Conservation (phyloP, 495 filamentous ascomycete genomes). For the Hyaloscypha variabilis region DNA sequence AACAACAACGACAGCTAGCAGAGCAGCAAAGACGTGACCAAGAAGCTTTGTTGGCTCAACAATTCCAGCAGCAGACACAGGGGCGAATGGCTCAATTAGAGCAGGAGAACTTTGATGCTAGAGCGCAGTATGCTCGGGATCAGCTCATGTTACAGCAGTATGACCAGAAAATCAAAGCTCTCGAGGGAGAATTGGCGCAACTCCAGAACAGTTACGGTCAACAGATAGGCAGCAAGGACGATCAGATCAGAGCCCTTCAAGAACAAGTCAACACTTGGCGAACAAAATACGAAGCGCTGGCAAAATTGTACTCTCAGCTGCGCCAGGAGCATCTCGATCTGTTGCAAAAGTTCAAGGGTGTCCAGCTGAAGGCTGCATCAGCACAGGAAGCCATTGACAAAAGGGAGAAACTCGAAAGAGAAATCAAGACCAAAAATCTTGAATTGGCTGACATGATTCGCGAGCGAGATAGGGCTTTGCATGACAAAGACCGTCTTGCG, state of each 20-base stretch:
- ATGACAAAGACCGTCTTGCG: constrained; percentile 82
- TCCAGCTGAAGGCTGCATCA: constrained; percentile 94
- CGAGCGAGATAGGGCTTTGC: constrained; percentile 90
- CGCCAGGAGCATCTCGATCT: constrained; percentile 95
- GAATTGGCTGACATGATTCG: constrained; percentile 99
- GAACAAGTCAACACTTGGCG: constrained; percentile 97
- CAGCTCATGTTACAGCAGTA: constrained; percentile 97
- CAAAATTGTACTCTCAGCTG: constrained; percentile 95
- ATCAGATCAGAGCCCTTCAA: constrained; percentile 88
- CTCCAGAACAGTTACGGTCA: constrained; percentile 82
- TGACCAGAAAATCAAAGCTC: constrained; percentile 86
- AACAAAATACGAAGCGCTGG: constrained; percentile 93
- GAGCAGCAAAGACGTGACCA: constrained; percentile 91
- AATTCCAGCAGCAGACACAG: constrained; percentile 88
- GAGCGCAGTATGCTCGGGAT: constrained; percentile 95
- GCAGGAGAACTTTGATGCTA: constrained; percentile 89
- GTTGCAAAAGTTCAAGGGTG: constrained; percentile 90
- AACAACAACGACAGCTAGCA: constrained; percentile 84
- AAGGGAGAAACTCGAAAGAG: constrained; percentile 91
- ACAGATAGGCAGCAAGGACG: constrained; percentile 87
- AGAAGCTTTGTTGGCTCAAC: constrained; percentile 83
- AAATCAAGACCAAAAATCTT: constrained; percentile 98
- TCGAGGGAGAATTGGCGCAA: constrained; percentile 84
- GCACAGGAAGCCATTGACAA: constrained; percentile 96
- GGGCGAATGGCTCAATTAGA: constrained; percentile 92